Percentiles rank a stretch among this genome's conserved stretches.
These are phyloP conservation scores for Umbelopsis sp. DNA, from an alignment of 192 early-diverging fungal genomes.

Conservation along the genomic window DNA sequence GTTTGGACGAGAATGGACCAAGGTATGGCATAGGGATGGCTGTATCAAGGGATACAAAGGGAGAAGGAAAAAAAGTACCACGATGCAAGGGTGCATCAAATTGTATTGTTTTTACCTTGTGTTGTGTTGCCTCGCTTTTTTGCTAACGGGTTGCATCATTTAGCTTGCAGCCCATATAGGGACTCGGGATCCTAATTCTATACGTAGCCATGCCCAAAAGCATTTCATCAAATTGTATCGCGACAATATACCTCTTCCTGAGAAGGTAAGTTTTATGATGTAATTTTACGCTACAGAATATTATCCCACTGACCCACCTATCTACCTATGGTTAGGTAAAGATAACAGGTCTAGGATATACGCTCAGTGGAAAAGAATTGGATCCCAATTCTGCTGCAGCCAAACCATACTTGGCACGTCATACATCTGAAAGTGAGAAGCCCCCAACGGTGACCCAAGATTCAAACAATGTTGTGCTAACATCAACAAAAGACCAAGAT, in stretches of 20 bases:
- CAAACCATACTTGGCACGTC: slow-evolving; percentile 67
- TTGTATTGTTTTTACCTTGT: no score
- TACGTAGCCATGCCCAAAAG: slow-evolving; percentile 90
- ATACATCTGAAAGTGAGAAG: slow-evolving; percentile 25
- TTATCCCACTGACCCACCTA: slow-evolving; percentile 20
- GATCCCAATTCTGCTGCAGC: slow-evolving; percentile 89
- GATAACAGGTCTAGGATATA: slow-evolving; percentile 72
- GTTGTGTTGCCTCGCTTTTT: no score
- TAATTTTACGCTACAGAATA: slow-evolving; percentile 17
- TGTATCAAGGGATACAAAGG: background rate
- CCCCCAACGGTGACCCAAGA: slow-evolving; percentile 19
- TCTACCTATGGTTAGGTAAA: slow-evolving; percentile 24
- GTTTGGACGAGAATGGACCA: slow-evolving; percentile 82
- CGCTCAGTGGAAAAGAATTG: slow-evolving; percentile 80
- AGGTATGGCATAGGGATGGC: slow-evolving; percentile 47
- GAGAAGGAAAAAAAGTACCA: no score
- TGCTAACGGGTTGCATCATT: background rate
- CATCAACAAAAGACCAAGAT: background rate
- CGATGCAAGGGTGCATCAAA: no score
- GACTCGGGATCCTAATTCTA: slow-evolving; percentile 81
- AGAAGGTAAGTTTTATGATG: slow-evolving; percentile 55
- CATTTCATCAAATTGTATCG: slow-evolving; percentile 90
- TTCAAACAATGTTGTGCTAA: no score
- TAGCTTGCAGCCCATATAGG: slow-evolving; percentile 71
- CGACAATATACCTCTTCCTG: slow-evolving; percentile 80